Percentiles rank a stretch among this genome's conserved stretches.
phyloP scores from a whole-genome alignment of 2,329 filamentous ascomycete species.

The Cercospora berteroae region DNA sequence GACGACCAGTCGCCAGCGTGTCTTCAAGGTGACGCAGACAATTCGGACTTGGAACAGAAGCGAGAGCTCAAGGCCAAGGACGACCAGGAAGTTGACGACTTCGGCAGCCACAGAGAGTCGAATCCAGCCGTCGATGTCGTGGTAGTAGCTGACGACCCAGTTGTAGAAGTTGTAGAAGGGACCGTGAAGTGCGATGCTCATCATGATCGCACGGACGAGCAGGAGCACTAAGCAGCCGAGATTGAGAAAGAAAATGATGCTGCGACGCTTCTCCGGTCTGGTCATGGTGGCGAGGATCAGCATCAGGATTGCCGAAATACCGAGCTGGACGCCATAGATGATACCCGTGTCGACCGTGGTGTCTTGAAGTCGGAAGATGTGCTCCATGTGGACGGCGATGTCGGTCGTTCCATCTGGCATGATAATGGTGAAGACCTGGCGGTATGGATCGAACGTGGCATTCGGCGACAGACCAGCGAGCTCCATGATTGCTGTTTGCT shows the following conservation, averaged over 20 bases:
- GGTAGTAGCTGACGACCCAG: slow-evolving; percentile 32
- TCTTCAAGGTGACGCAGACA: slow-evolving; percentile 53
- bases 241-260: slow-evolving; percentile 66
- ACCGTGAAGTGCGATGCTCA: slow-evolving; percentile 60
- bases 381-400: slow-evolving; percentile 43
- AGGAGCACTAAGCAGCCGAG: slow-evolving; percentile 59
- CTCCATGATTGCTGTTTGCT: slow-evolving; percentile 7
- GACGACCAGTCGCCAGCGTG: slow-evolving; percentile 46
- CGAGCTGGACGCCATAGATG: slow-evolving; percentile 69
- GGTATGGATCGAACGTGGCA: slow-evolving; percentile 50
- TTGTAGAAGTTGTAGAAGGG: slow-evolving; percentile 55
- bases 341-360: slow-evolving; percentile 52
- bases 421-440: slow-evolving; percentile 52
- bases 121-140: slow-evolving; percentile 19
- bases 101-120: slow-evolving; percentile 47
- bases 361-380: slow-evolving; percentile 48
- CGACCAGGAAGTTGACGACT: slow-evolving; percentile 53
- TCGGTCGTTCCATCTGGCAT: slow-evolving; percentile 44
- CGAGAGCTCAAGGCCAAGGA: slow-evolving; percentile 57
- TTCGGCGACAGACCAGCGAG: slow-evolving; percentile 8
- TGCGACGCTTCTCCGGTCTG: slow-evolving; percentile 61
- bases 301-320: slow-evolving; percentile 64
- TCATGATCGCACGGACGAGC: slow-evolving; percentile 58
- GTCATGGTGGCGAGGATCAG: slow-evolving; percentile 67
- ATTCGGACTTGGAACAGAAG: slow-evolving; percentile 63